These are phyloP conservation scores for Umbellularia californica DNA, from an alignment of 164 flowering plant genomes.

Conservation along the genomic window DNA sequence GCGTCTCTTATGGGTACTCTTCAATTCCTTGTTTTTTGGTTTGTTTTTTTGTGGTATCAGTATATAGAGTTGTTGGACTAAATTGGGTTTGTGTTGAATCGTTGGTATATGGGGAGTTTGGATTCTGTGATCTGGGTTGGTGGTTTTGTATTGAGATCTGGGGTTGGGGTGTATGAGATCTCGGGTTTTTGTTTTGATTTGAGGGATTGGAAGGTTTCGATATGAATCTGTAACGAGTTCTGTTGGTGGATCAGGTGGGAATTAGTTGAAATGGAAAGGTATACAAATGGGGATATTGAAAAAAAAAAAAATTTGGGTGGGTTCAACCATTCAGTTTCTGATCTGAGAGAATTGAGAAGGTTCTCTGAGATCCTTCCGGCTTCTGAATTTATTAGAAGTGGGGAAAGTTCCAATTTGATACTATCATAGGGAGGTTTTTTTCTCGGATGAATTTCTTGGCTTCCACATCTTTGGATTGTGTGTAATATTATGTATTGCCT, in stretches of 20 bases:
- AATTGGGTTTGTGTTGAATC: neutral
- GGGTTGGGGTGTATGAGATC: too few relatives aligned
- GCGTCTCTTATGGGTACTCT: conserved; percentile 80
- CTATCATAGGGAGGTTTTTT: neutral
- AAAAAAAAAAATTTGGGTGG: neutral
- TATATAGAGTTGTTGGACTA: neutral
- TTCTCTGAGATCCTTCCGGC: neutral
- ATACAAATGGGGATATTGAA: too few relatives aligned
- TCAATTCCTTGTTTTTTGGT: neutral
- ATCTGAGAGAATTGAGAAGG: neutral
- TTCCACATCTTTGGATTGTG: neutral
- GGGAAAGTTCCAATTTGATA: neutral
- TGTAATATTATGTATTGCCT: neutral
- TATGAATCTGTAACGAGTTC: too few relatives aligned
- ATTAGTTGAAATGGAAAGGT: too few relatives aligned
- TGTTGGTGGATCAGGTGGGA: too few relatives aligned
- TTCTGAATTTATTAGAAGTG: neutral
- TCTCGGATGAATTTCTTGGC: neutral
- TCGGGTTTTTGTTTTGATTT: too few relatives aligned
- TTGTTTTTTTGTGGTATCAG: neutral
- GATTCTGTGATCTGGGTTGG: neutral
- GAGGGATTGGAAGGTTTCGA: too few relatives aligned
- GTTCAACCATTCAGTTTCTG: neutral
- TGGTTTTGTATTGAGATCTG: too few relatives aligned
- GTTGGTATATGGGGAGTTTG: neutral